Conservation (phyloP, 176 grass and related monocot species). For the Guadua angustifolia region DNA sequence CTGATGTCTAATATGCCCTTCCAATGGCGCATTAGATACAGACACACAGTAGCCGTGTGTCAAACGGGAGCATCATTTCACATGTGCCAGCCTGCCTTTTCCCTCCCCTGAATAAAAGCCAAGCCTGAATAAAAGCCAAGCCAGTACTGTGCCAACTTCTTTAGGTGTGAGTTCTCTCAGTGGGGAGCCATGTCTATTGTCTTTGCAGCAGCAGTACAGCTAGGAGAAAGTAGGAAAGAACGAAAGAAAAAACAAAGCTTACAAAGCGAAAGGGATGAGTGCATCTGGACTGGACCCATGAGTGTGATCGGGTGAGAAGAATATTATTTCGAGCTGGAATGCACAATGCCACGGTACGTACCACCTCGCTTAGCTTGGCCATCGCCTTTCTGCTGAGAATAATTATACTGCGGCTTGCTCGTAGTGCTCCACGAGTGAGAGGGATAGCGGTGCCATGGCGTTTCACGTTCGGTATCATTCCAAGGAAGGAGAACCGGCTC, state of each 20-base stretch:
- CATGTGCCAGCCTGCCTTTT: constrained; percentile 47
- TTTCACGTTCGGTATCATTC: not conserved
- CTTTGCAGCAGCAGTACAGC: not conserved
- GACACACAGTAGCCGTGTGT: not conserved
- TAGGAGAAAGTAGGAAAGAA: not conserved
- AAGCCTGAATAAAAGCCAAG: constrained; percentile 22
- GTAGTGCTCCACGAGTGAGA: constrained; percentile 43
- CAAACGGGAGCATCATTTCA: constrained; percentile 44
- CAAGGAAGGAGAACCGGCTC: not conserved
- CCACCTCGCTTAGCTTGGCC: too few relatives aligned
- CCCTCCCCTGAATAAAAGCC: constrained; percentile 28
- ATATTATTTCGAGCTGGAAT: constrained; percentile 38
- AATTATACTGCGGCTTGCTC: not conserved
- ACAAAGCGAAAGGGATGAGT: constrained; percentile 26
- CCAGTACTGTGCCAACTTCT: constrained; percentile 21
- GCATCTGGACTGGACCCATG: constrained; percentile 34
- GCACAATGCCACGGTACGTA: constrained; percentile 10
- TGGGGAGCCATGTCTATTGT: constrained; percentile 10
- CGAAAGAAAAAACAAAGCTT: not conserved
- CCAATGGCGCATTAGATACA: constrained; percentile 41
- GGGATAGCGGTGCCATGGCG: not conserved
- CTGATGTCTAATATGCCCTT: constrained; percentile 4
- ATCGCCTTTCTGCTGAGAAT: constrained; percentile 21
- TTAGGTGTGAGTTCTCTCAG: constrained; percentile 34
- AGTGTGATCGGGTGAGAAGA: constrained; percentile 16